Conservation (phyloP, 371 early-diverging fungal species). For the Apophysomyces variabilis region DNA sequence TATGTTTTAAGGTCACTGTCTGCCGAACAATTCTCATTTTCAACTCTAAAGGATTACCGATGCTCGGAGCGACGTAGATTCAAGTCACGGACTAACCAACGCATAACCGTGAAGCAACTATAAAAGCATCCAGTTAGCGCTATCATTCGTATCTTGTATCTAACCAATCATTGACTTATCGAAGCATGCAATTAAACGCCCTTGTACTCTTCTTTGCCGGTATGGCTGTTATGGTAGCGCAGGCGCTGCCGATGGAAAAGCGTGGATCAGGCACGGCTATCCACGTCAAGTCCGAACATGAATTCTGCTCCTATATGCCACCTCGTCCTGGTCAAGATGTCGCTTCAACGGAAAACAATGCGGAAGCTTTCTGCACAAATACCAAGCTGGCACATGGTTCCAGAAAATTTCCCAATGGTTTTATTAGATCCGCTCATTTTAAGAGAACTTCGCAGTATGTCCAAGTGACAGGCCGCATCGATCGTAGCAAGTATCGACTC, state of each 20-base stretch:
- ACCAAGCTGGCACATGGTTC: slow-evolving; percentile 27
- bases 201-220: not conserved
- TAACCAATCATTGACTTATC: not conserved
- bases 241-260: slow-evolving; percentile 11
- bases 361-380: slow-evolving; percentile 35
- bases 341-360: slow-evolving; percentile 42
- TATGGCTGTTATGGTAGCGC: not conserved
- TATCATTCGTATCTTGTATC: not conserved
- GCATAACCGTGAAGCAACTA: not conserved
- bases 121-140: not conserved
- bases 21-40: too few species aligned
- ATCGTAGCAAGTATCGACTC: slow-evolving; percentile 44
- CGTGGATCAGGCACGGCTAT: slow-evolving; percentile 27
- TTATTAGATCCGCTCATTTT: slow-evolving; percentile 50
- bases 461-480: slow-evolving; percentile 58
- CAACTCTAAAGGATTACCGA: not conserved
- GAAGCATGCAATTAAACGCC: not conserved
- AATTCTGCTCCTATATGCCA: slow-evolving; percentile 52
- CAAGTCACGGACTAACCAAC: not conserved
- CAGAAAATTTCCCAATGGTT: slow-evolving; percentile 43
- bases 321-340: slow-evolving; percentile 41
- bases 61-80: not conserved
- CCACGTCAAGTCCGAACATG: slow-evolving; percentile 27
- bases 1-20: too few species aligned
- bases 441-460: slow-evolving; percentile 33